Evolutionary conservation across 768 basidiomycete genomes (phyloP), one percentile per base, ranked within the genome.

Genomic region (Mycena floridula): DNA sequence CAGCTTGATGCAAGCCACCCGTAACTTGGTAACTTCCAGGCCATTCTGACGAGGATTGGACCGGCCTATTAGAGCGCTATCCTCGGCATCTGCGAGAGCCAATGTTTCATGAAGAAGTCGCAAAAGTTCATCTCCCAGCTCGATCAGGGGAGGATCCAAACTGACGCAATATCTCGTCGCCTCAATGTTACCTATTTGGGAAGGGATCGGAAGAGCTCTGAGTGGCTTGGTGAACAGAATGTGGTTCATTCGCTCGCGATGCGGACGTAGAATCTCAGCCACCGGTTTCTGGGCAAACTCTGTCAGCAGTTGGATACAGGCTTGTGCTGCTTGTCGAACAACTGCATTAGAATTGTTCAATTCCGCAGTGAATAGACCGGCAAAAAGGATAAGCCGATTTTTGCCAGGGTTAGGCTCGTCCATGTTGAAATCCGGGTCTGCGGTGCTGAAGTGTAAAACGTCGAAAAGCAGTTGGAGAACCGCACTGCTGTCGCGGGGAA

Each of bases 111-210:
- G 89, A 23, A 98, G 67, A 7, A 97, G 76, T 13, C 95, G 84
- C 40, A 92, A 70, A 38, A 97, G 79, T 60, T 97, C 93, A 36
- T 97, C 95, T 50, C 90, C 91, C 30, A 93, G 70, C 53, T 96
- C 93, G 2, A 92, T 82, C 21, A 98, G 74, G 1, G 91, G 89
- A 8, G 96, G 94, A 22, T 89, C 79, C 25, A 97, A 69, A 46
- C 80, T 86, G 49, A 99, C 80, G 59, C 91, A 90, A 60, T 93
- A 99, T 8, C 94, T 87, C 48, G 98, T 82, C 15, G 92, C 92
- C 55, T 98, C 96, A 47, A 98, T 92, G 77, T 97, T 93, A 24
- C 94, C 96, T 46, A 98, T 96, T 61, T 98, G 96, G 55, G 91
- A 90, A 13, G 85, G 75, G 60, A 97, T 94, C 2, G 93, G 93